Evolutionary conservation across 495 filamentous ascomycete genomes (phyloP).

Genomic region (Cercophora samala): DNA sequence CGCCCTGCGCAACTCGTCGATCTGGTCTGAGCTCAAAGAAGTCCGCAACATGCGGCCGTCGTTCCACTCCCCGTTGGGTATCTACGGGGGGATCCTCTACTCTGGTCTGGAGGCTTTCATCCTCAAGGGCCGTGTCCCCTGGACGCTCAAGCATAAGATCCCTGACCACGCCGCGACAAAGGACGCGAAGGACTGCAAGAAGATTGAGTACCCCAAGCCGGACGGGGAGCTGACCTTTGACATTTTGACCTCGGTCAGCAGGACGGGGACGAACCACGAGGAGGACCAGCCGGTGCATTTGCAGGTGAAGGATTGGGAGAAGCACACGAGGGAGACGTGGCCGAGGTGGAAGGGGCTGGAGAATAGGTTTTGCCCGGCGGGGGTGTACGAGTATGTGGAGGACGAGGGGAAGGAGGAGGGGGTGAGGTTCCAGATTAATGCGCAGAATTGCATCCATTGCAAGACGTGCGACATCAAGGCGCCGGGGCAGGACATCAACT

Average conservation of each 20-base stretch:
- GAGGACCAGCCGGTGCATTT: constrained; percentile 97
- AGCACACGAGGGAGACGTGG: constrained; percentile 76
- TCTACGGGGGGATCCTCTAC: constrained; percentile 88
- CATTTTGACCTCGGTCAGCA: constrained; percentile 86
- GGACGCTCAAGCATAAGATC: constrained; percentile 85
- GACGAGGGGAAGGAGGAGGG: constrained; percentile 77
- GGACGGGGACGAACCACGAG: constrained; percentile 97
- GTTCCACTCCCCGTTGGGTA: constrained; percentile 78
- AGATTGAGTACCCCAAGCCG: constrained; percentile 96
- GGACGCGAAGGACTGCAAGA: constrained; percentile 68
- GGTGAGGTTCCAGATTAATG: constrained; percentile 94
- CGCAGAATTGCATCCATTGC: constrained; percentile 99
- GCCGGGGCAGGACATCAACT: constrained; percentile 94
- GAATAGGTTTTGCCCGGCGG: constrained; percentile 98
- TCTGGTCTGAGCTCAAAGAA: constrained; percentile 92
- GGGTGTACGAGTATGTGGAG: constrained; percentile 97
- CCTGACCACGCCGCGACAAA: constrained; percentile 77
- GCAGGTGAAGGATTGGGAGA: constrained; percentile 90
- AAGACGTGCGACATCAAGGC: constrained; percentile 99
- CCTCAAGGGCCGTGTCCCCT: constrained; percentile 79
- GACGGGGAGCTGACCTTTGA: constrained; percentile 94
- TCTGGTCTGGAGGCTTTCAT: constrained; percentile 90
- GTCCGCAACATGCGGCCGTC: constrained; percentile 97
- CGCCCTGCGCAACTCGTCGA: constrained; percentile 73
- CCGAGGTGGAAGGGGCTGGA: constrained; percentile 89